Evolutionary conservation across 192 early-diverging fungal genomes (phyloP), one percentile per base, ranked within the genome.

Genomic region (Backusella liffmaniae): DNA sequence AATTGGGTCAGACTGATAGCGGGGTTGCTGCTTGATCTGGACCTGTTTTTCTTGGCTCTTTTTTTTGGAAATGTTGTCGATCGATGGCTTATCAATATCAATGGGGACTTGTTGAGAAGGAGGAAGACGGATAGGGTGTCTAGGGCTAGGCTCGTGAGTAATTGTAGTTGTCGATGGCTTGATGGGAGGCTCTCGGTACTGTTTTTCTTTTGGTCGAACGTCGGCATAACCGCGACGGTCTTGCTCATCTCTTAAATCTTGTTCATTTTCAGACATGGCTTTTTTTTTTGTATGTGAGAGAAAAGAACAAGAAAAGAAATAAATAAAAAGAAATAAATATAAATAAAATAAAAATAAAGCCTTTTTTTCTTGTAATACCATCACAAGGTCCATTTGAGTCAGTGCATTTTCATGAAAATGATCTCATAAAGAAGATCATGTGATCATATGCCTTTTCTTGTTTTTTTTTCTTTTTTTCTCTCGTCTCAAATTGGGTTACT

Each of bases 241-340:
- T 29, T 59, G 56, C 56, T 59, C 56, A 59, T 59, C 56, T 59
- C 56, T 59, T 59, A 59, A 23, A 26, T 59, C 56, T 59, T 59
- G 56, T 1, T 59, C 56, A 59, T 59, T 59, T 59, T 59, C 23
- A 59, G 56, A 26, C 56, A 59, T 59, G 23, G 8, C 23, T 0
- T 0, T 26, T 62, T 62, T 26, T 62, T 62, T 12, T 26, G 36
- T 37, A 37, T 37, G 36, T 37, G 36, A 37, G 9, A 37, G 36
- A 37, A 37, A 37, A 37, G 36, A 37, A 8, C 36, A 37, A 37
- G 36, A 37, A 37, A 37, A 37, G 6, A 37, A 37, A 1, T 0
- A 37, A 37, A 37, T 9, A 37, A 9, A 37, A 37, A 37, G 0
- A 37, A 37, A 37, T 37, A 36, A 36, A 36, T 6, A 30, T 30